phyloP scores from a whole-genome alignment of 257 asterid genomes.

The Nicotiana benthamiana region DNA sequence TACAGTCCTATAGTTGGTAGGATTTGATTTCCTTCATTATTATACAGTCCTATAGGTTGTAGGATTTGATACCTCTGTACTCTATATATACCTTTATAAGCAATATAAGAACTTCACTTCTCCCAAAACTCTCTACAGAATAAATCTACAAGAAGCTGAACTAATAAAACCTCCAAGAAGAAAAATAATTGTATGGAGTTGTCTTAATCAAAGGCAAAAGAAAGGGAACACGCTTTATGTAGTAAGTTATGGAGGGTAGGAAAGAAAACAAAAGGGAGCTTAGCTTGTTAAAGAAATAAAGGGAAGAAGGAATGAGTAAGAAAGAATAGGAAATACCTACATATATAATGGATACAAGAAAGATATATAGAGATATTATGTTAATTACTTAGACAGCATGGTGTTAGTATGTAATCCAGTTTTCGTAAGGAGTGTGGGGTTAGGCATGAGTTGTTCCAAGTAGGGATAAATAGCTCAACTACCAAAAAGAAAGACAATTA shows the following conservation, averaged over 20 bases:
- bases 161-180: background rate
- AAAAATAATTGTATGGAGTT: background rate
- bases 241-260: constrained; percentile 8
- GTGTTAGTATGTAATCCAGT: background rate
- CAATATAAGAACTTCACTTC: too few species aligned
- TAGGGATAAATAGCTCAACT: constrained; percentile 24
- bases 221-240: background rate
- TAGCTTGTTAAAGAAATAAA: background rate
- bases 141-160: background rate
- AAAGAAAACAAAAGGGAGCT: background rate
- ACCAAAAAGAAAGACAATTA: constrained; percentile 9
- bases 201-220: background rate
- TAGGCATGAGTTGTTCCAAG: constrained; percentile 7
- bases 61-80: too few species aligned
- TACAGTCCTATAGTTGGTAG: too few species aligned
- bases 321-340: background rate
- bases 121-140: too few species aligned
- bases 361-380: background rate
- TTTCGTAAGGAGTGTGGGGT: background rate
- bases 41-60: too few species aligned
- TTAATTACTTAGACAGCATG: too few species aligned
- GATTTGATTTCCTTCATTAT: too few species aligned
- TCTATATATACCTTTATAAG: too few species aligned
- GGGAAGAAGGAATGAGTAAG: background rate
- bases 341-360: constrained; percentile 9